Evolutionary conservation across 768 basidiomycete species (phyloP), one percentile per base, ranked within the genome.

Genomic region (Kondoa subrosea): DNA sequence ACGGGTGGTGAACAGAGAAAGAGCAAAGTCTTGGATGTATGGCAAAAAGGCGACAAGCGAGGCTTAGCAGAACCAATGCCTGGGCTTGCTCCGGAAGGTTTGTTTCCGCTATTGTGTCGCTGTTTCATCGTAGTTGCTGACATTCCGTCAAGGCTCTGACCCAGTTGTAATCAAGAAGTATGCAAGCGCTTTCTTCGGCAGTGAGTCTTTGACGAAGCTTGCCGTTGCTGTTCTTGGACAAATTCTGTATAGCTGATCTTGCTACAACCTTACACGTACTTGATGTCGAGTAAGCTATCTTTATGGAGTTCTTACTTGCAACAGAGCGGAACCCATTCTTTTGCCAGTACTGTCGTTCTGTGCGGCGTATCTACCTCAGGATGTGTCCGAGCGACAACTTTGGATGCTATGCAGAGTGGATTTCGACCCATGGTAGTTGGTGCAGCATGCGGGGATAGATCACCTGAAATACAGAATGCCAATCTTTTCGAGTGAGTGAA

Each of bases 21-120:
- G 25, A 59, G 58, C 58, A 59, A 59, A 59, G 58, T 59, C 14
- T 27, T 59, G 58, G 58, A 59, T 59, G 58, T 59, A 4, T 59
- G 58, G 58, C 58, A 25, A 8, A 25, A 25, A 14, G 21, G 14
- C 25, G 58, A 59, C 25, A 59, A 25, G 58, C 21, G 58, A 59
- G 58, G 58, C 8, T 31, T 59, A 15, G 58, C 25, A 12, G 58
- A 59, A 25, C 30, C 30, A 14, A 12, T 59, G 25, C 25, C 21
- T 25, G 58, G 58, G 25, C 25, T 59, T 12, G 58, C 58, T 12
- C 58, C 58, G 21, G 40, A 50, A 50, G 40, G 40, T 50, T 8
- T 8, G 40, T 21, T 50, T 8, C 8, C 40, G 40, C 12, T 50
- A 50, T 21, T 8, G 8, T 50, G 40, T 21, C 40, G 40, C 12